Conservation (phyloP, 129 eudicot genomes). For the Scalesia atractyloides region DNA sequence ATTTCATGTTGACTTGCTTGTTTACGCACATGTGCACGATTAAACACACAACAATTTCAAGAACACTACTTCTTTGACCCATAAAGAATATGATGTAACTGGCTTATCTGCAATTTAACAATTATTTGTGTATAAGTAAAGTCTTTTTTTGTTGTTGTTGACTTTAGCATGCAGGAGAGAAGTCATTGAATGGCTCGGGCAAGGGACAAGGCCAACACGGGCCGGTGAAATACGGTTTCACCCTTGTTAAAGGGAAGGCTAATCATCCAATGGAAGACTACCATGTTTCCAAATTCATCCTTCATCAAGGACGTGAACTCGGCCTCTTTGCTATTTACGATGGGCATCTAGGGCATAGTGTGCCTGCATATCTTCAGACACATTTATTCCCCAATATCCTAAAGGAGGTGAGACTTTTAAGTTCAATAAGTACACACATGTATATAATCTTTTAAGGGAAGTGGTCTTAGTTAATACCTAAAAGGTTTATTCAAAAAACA, state of each 20-base stretch:
- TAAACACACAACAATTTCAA: not conserved
- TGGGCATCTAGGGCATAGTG: conserved; percentile 84
- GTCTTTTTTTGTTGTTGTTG: conserved; percentile 2
- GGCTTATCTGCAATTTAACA: not conserved
- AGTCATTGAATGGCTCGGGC: conserved; percentile 55
- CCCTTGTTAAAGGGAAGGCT: conserved; percentile 79
- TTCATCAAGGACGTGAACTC: conserved; percentile 55
- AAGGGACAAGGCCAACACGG: conserved; percentile 74
- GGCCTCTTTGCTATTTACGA: conserved; percentile 89
- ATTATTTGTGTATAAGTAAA: not conserved
- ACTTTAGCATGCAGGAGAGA: conserved; percentile 56
- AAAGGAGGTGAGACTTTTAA: conserved; percentile 57
- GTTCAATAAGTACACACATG: too few relatives aligned
- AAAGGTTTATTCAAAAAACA: too few relatives aligned
- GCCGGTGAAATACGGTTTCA: conserved; percentile 60
- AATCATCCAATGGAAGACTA: conserved; percentile 95
- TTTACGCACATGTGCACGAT: not conserved
- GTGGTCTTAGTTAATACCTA: too few relatives aligned
- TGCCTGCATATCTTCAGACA: conserved; percentile 80
- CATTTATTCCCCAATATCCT: conserved; percentile 72
- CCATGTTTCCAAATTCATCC: conserved; percentile 75
- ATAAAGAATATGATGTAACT: too few relatives aligned
- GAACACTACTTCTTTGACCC: not conserved
- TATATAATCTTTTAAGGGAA: too few relatives aligned
- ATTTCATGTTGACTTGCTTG: conserved; percentile 18